Evolutionary conservation across 148 eudicot genomes (phyloP).

Genomic region (Dysphania ambrosioides): DNA sequence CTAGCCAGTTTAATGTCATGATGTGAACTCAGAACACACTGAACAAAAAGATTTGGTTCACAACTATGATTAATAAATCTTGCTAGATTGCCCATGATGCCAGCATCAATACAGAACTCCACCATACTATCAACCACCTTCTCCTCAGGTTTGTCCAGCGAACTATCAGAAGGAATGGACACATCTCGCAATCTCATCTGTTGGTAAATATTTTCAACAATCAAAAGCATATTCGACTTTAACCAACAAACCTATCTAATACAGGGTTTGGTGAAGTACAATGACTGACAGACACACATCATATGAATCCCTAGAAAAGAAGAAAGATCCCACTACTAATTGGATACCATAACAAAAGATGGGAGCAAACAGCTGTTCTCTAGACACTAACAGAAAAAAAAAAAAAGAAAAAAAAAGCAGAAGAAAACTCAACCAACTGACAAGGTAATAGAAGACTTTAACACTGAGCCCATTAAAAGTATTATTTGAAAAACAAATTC

Average conservation of each 20-base stretch:
- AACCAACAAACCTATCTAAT: too few species aligned
- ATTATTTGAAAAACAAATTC: too few species aligned
- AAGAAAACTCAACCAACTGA: neutral
- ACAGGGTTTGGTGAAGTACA: neutral
- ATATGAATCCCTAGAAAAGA: neutral
- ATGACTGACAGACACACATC: neutral
- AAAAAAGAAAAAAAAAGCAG: neutral
- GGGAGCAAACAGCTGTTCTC: too few species aligned
- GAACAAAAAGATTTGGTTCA: slow-evolving; percentile 57
- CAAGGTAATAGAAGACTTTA: slow-evolving; percentile 4
- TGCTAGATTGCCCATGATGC: slow-evolving; percentile 42
- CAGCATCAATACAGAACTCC: slow-evolving; percentile 57
- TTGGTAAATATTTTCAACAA: neutral
- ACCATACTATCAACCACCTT: slow-evolving; percentile 30
- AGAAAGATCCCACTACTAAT: neutral
- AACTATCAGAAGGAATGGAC: slow-evolving; percentile 27
- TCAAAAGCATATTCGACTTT: neutral
- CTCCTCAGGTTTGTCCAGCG: slow-evolving; percentile 32
- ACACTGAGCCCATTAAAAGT: neutral
- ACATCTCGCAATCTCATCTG: slow-evolving; percentile 51
- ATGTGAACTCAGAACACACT: slow-evolving; percentile 48
- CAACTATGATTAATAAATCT: slow-evolving; percentile 61
- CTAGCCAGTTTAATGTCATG: slow-evolving; percentile 50
- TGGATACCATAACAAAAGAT: neutral
- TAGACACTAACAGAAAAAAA: too few species aligned